Percentiles rank a stretch among this genome's conserved stretches.
These are phyloP conservation scores for Phytopythium litorale DNA, from an alignment of 352 stramenopile species.

Conservation along the genomic window DNA sequence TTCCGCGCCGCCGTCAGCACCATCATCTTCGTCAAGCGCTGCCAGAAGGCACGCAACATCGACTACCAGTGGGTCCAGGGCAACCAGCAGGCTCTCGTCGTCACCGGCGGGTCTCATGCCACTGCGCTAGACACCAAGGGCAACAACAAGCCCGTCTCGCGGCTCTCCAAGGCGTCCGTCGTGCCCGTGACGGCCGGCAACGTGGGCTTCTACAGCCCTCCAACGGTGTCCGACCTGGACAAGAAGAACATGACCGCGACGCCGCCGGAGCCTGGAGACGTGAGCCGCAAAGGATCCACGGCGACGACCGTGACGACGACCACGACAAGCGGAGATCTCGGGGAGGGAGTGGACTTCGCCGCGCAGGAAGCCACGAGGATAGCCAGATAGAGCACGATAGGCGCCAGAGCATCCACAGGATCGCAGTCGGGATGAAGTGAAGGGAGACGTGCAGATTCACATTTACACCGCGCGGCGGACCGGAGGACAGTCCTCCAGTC, in stretches of 20 bases:
- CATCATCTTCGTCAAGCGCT: conserved; percentile 63
- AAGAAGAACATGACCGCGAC: neutral
- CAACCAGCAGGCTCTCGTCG: conserved; percentile 1
- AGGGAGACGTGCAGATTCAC: neutral
- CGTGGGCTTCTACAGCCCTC: neutral
- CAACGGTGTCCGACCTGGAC: neutral
- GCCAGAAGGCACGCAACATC: conserved; percentile 52
- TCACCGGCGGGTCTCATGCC: neutral
- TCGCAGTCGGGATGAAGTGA: neutral
- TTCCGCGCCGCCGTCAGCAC: conserved; percentile 50
- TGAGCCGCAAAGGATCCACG: neutral
- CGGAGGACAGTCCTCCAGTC: too few relatives aligned
- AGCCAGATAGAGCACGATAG: conserved; percentile 1
- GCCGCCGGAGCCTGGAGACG: neutral
- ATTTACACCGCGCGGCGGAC: neutral
- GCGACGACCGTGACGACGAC: neutral
- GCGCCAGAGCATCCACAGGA: neutral
- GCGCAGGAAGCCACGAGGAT: neutral
- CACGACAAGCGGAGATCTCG: neutral
- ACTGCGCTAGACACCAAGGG: conserved; percentile 4
- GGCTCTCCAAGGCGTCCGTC: conserved; percentile 54
- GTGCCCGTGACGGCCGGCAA: conserved; percentile 32
- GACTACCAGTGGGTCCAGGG: conserved; percentile 39
- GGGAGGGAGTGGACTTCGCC: neutral
- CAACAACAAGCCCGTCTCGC: neutral